These are phyloP conservation scores for Cerrena zonata DNA, from an alignment of 1,284 basidiomycete species.

Conservation along the genomic window DNA sequence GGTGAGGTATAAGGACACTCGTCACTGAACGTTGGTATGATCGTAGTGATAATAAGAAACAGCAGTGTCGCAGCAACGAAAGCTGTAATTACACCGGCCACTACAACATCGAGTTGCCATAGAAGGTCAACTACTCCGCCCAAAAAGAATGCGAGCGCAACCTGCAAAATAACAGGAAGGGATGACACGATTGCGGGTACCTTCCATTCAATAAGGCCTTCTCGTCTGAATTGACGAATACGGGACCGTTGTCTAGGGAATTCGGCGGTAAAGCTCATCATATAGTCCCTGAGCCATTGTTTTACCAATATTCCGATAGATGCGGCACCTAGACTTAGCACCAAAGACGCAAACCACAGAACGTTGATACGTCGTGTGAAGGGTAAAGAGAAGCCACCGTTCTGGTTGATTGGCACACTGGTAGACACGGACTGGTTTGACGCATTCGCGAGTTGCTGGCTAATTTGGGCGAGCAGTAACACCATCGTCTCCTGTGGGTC, in stretches of 20 bases:
- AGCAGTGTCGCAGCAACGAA: slow-evolving; percentile 8
- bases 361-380: slow-evolving; percentile 7
- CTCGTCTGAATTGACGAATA: slow-evolving; percentile 6
- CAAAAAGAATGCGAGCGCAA: slow-evolving; percentile 14
- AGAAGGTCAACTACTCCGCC: slow-evolving; percentile 14
- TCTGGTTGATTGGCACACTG: background rate
- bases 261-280: slow-evolving; percentile 1
- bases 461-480: background rate
- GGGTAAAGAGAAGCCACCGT: too few relatives aligned
- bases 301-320: slow-evolving; percentile 17
- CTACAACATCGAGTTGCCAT: slow-evolving; percentile 2
- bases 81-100: slow-evolving; percentile 4
- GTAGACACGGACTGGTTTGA: background rate
- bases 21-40: slow-evolving; percentile 8
- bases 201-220: slow-evolving; percentile 9
- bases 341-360: slow-evolving; percentile 16
- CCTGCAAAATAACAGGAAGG: slow-evolving; percentile 14
- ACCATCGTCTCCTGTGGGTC: background rate
- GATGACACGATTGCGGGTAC: slow-evolving; percentile 12
- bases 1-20: slow-evolving; percentile 23
- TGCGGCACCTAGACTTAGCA: slow-evolving; percentile 14
- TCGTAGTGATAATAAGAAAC: slow-evolving; percentile 9
- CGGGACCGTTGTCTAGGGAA: slow-evolving; percentile 3
- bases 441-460: background rate
- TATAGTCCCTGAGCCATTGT: slow-evolving; percentile 17